These are phyloP conservation scores for Firmiana major DNA, from an alignment of 345 rosid genomes.

Conservation along the genomic window DNA sequence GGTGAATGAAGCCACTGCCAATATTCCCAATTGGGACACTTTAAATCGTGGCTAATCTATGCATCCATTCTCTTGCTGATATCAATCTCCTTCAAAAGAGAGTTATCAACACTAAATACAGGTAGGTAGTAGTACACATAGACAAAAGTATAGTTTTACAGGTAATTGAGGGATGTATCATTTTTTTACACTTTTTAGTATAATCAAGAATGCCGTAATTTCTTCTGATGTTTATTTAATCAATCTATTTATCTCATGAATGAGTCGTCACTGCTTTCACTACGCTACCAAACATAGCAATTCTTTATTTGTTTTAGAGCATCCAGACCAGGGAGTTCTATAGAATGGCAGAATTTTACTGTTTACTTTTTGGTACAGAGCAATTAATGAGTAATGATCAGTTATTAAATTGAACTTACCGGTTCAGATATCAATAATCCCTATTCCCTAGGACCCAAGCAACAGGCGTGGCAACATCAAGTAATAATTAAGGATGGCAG, in stretches of 20 bases:
- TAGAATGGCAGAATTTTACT: neutral
- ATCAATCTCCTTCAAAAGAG: conserved; percentile 9
- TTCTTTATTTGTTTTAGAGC: neutral
- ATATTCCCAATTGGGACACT: conserved; percentile 59
- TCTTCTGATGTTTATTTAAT: neutral
- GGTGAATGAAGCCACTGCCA: conserved; percentile 72
- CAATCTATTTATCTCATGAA: neutral
- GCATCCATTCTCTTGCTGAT: neutral
- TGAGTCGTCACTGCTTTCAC: neutral
- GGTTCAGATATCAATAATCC: no score
- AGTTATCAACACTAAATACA: conserved; percentile 12
- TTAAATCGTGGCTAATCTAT: conserved; percentile 22
- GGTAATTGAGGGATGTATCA: neutral
- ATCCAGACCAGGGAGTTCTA: no score
- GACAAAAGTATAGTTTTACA: conserved; percentile 12
- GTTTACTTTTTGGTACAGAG: neutral
- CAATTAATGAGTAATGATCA: no score
- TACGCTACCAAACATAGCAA: neutral
- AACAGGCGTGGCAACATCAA: no score
- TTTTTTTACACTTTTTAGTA: conserved; percentile 11
- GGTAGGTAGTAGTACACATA: conserved; percentile 21
- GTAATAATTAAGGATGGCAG: no score
- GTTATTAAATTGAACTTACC: no score
- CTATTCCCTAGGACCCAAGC: no score
- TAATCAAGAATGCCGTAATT: neutral